Conservation (phyloP, 164 flowering plant genomes). For the Aristolochia fimbriata region DNA sequence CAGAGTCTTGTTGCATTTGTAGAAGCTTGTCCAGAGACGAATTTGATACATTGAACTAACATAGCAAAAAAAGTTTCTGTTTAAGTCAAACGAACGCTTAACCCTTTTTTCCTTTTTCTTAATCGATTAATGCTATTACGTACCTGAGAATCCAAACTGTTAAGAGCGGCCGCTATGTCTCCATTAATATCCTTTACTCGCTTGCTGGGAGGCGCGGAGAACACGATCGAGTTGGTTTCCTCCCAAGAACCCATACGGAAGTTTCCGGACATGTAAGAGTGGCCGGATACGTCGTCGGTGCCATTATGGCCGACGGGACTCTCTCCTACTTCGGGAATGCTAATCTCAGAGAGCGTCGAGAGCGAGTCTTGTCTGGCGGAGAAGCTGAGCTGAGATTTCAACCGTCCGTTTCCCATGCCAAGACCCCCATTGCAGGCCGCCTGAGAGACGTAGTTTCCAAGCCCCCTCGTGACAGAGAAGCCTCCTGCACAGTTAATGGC, state of each 20-base stretch:
- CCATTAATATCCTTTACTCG: conserved; percentile 29
- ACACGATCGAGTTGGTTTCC: conserved; percentile 38
- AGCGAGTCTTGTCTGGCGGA: conserved; percentile 57
- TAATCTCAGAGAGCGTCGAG: conserved; percentile 51
- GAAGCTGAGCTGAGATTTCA: conserved; percentile 70
- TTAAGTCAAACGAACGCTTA: background rate
- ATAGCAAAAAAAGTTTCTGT: background rate
- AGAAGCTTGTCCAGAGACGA: conserved; percentile 45
- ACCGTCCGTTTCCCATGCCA: conserved; percentile 23
- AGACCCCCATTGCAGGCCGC: conserved; percentile 18
- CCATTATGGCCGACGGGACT: conserved; percentile 24
- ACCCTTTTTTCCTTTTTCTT: too few relatives aligned
- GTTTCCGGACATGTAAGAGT: conserved; percentile 29
- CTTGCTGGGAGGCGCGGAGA: conserved; percentile 38
- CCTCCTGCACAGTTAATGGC: conserved; percentile 15
- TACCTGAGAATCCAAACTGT: conserved; percentile 41
- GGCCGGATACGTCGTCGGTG: conserved; percentile 21
- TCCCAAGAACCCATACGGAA: conserved; percentile 58
- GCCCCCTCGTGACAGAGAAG: conserved; percentile 39
- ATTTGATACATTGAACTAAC: conserved; percentile 53
- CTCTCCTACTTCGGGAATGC: conserved; percentile 27
- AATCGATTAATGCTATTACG: background rate
- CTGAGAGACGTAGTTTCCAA: conserved; percentile 18
- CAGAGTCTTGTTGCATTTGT: conserved; percentile 64
- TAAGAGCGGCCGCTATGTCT: conserved; percentile 23